Conservation (phyloP, 1,139 yeast species). For the Yamadazyma buinensis region DNA sequence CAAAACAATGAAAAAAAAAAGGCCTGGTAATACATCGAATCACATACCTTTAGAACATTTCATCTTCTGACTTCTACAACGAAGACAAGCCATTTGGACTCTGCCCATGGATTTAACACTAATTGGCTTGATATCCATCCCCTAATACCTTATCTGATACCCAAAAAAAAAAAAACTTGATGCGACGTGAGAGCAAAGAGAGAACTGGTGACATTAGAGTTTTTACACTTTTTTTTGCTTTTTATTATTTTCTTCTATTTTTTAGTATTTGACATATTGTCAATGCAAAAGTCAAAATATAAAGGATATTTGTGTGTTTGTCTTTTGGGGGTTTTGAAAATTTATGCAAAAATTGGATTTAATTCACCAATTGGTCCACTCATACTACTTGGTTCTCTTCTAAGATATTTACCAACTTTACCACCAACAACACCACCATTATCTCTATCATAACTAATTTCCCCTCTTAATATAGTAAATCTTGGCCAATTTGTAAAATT, state of each 20-base stretch:
- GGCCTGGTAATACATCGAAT: neutral
- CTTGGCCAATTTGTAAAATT: conserved; percentile 43
- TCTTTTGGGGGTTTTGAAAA: neutral
- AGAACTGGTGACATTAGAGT: no score
- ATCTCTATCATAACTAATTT: conserved; percentile 31
- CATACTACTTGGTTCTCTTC: conserved; percentile 19
- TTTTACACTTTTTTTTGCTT: no score
- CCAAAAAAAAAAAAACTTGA: no score
- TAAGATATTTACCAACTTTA: conserved; percentile 21
- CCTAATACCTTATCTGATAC: no score
- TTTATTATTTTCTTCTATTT: neutral
- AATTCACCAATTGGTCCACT: conserved; percentile 14
- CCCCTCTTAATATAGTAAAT: conserved; percentile 37
- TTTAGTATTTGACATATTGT: no score
- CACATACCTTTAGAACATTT: conserved; percentile 14
- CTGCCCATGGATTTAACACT: conserved; percentile 14
- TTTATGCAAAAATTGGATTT: conserved; percentile 8
- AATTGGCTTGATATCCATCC: conserved; percentile 12
- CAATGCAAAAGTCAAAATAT: no score
- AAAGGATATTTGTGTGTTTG: no score
- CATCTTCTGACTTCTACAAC: conserved; percentile 14
- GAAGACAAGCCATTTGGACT: conserved; percentile 13
- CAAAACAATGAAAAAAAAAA: no score
- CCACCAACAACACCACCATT: conserved; percentile 20
- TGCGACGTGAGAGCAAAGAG: no score